A percentile compares a stretch with the other conserved stretches of the same genome.
phyloP scores from a whole-genome alignment of 2,329 filamentous ascomycete species.

The Talaromyces pinophilus region DNA sequence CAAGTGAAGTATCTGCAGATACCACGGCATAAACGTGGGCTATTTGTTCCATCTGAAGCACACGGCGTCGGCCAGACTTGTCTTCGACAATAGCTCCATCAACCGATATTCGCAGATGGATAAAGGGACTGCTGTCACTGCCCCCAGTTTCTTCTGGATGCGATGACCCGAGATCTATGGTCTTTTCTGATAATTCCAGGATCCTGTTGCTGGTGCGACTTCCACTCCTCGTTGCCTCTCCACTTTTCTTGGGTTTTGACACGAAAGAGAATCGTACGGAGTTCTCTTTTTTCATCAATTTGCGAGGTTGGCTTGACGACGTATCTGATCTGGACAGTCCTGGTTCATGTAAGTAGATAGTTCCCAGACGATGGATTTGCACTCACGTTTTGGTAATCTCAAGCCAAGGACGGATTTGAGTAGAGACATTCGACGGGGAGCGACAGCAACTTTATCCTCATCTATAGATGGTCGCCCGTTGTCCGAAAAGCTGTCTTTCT shows the following conservation, averaged over 20 bases:
- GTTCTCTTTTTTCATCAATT: conserved; percentile 33
- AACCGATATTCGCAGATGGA: conserved; percentile 32
- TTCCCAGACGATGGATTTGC: neutral
- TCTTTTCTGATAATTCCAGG: conserved; percentile 22
- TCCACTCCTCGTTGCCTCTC: conserved; percentile 24
- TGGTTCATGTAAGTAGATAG: conserved; percentile 12
- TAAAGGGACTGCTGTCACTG: conserved; percentile 23
- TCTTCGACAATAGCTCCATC: conserved; percentile 34
- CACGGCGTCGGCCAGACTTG: conserved; percentile 33
- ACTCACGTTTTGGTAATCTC: conserved; percentile 31
- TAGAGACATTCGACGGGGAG: conserved; percentile 25
- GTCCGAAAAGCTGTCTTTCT: conserved; percentile 25
- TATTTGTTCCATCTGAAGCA: conserved; percentile 36
- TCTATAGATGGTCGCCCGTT: conserved; percentile 24
- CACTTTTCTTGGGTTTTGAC: conserved; percentile 27
- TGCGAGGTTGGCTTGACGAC: conserved; percentile 29
- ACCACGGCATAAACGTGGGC: conserved; percentile 34
- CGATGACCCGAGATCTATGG: conserved; percentile 4
- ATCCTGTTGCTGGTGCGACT: conserved; percentile 17
- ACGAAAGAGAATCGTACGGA: conserved; percentile 35
- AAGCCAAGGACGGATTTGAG: conserved; percentile 31
- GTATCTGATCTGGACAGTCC: conserved; percentile 31
- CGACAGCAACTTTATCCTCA: conserved; percentile 27
- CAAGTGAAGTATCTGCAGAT: conserved; percentile 29
- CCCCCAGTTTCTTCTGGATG: neutral